Conservation (phyloP, 2,329 filamentous ascomycete species). For the Microsporum canis region DNA sequence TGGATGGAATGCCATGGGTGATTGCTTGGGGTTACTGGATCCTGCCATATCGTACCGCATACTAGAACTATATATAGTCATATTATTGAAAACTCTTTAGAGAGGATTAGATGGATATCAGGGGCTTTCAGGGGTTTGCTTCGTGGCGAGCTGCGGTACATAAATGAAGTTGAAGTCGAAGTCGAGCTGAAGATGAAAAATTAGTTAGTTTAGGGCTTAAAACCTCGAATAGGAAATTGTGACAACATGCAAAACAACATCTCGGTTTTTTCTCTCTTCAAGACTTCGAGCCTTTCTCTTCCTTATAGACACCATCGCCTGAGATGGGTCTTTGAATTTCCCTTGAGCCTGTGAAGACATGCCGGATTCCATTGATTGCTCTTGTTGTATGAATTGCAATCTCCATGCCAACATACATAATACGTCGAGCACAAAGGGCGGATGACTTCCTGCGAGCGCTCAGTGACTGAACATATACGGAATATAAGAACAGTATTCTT, state of each 20-base stretch:
- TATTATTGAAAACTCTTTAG: neutral
- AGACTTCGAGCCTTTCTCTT: neutral
- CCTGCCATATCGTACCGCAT: too few species aligned
- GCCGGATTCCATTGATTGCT: too few species aligned
- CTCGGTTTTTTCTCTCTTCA: neutral
- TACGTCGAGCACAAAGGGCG: too few species aligned
- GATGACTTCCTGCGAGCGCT: too few species aligned
- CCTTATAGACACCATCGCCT: neutral
- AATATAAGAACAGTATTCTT: neutral
- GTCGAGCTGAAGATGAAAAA: neutral
- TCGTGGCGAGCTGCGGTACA: neutral
- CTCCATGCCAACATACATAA: too few species aligned
- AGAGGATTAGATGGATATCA: neutral
- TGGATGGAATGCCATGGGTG: neutral
- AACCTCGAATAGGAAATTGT: neutral
- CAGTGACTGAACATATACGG: neutral
- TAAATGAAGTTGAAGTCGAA: neutral
- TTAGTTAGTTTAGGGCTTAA: neutral
- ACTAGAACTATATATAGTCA: neutral
- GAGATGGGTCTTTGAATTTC: neutral
- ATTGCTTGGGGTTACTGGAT: neutral
- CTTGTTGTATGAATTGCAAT: too few species aligned
- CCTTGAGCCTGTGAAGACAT: too few species aligned
- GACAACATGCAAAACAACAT: neutral
- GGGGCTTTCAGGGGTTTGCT: neutral